Conservation (phyloP, 106 monocot species). For the Amphibolis antarctica region DNA sequence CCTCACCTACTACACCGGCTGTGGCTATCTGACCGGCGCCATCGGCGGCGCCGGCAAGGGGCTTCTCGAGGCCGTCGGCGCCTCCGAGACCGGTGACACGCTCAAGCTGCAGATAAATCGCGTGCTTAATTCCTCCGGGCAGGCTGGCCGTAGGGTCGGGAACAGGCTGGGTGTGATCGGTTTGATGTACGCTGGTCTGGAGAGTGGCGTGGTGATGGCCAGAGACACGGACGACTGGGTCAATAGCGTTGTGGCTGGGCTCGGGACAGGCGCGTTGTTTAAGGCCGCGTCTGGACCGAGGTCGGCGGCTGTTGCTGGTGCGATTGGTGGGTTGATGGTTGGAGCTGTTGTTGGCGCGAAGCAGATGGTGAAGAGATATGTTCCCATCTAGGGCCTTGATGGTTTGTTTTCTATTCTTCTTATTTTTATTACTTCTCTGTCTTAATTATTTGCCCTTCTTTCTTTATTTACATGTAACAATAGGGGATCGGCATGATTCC, state of each 20-base stretch:
- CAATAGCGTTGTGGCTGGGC: conserved; percentile 51
- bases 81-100: conserved; percentile 42
- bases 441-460: too few species aligned
- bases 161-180: conserved; percentile 56
- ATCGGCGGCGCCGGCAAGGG: conserved; percentile 39
- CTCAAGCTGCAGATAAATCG: conserved; percentile 51
- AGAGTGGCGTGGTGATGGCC: conserved; percentile 43
- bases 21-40: conserved; percentile 57
- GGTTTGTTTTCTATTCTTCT: too few species aligned
- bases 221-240: conserved; percentile 52
- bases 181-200: conserved; percentile 57
- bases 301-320: conserved; percentile 63
- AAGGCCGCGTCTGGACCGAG: conserved; percentile 43
- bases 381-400: conserved; percentile 33
- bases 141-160: conserved; percentile 44
- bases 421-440: too few species aligned
- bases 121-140: conserved; percentile 52
- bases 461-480: too few species aligned
- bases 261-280: conserved; percentile 49
- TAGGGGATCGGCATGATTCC: too few species aligned
- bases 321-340: conserved; percentile 62
- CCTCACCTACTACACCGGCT: conserved; percentile 69
- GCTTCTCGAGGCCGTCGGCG: conserved; percentile 21
- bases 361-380: conserved; percentile 70
- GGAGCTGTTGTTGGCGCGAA: conserved; percentile 54